Evolutionary conservation across 306 rosid genomes (phyloP), one percentile per base, ranked within the genome.

Genomic region (Gleditsia sinensis): DNA sequence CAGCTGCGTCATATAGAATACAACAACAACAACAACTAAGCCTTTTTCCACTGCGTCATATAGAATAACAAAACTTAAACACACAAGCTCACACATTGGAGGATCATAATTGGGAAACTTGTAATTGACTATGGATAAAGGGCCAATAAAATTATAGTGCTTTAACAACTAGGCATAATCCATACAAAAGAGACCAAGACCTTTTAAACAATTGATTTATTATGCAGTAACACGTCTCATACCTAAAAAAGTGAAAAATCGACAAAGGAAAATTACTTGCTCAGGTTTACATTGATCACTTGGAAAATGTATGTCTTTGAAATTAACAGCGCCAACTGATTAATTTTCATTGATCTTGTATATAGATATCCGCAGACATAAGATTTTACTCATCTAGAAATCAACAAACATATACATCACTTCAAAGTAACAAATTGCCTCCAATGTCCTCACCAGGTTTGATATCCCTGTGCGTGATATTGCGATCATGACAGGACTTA

Each of bases 401-500:
- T 48, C 69, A 49, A 14, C 32, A 32, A 32, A 42, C 42, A 64
- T 36, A 28, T 11, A 69, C 54, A 57, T 32, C 24, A 62, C 71
- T 72, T 21, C 57, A 28, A 39, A 23, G 50, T 56, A 72, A 81
- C 40, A 56, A 45, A 76, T 21, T n/a, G 71, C 17, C 71, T 19
- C 61, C 65, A 32, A 67, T 76, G 67, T 61, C 78, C 85, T 85
- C 84, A 94, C 98, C 98, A 69, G 97, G 98, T 90, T 94, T 94
- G 63, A 94, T 91, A 83, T 94, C 98, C 76, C 97, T 85, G 86
- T 94, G 98, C 75, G 96, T 94, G 77, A 91, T 88, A 81, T 89
- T 94, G 79, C 93, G 97, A 68, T 94, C 96, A 14, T 94, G 96
- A 78, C 97, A 94, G 59, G 97, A 86, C 89, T 94, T 94, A 70